Evolutionary conservation across 345 rosid species (phyloP).

Genomic region (Eutrema yunnanense): DNA sequence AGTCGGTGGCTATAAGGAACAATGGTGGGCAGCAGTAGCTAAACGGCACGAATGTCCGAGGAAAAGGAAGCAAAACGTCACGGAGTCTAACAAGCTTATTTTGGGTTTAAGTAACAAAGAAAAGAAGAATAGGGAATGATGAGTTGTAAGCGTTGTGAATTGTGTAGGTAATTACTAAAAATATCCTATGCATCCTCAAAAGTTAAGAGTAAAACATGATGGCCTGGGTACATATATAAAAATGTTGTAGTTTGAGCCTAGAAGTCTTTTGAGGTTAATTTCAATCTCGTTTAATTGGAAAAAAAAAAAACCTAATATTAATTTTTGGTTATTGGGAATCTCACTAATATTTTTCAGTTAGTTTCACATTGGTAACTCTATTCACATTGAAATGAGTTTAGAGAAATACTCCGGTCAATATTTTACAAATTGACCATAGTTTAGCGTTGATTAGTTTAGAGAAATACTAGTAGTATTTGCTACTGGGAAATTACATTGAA

Average conservation of each 20-base stretch:
- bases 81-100: conserved; percentile 6
- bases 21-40: conserved; percentile 11
- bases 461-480: neutral
- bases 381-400: neutral
- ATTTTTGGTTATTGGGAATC: neutral
- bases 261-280: conserved; percentile 10
- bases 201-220: neutral
- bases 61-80: conserved; percentile 22
- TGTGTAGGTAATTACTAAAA: conserved; percentile 13
- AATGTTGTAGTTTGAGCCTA: conserved; percentile 12
- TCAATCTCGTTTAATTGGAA: neutral
- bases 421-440: conserved; percentile 4
- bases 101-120: conserved; percentile 1
- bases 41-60: conserved; percentile 10
- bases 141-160: conserved; percentile 24
- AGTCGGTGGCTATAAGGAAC: conserved; percentile 30
- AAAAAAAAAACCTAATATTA: neutral
- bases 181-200: neutral
- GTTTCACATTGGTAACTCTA: neutral
- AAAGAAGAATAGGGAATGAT: conserved; percentile 18
- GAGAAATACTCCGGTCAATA: neutral
- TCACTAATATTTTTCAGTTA: neutral
- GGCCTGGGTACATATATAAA: conserved; percentile 17
- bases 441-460: conserved; percentile 1
- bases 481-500: conserved; percentile 3